Evolutionary conservation across 2,329 filamentous ascomycete genomes (phyloP), one percentile per base, ranked within the genome.

Genomic region (Colletotrichum eleusines): DNA sequence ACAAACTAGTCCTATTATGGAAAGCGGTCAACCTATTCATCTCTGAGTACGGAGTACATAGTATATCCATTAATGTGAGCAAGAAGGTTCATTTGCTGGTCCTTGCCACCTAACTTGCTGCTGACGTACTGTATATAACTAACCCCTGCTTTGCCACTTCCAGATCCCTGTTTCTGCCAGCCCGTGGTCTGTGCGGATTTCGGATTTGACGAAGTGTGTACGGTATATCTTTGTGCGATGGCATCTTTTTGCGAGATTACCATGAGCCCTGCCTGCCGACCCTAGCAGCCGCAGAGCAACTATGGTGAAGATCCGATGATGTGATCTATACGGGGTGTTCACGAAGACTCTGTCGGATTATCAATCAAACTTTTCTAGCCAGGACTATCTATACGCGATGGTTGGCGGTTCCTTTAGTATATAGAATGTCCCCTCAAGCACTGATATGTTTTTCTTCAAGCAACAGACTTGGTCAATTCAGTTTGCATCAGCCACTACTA

Each of bases 241-340:
- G 42, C 18, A 44, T 44, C 42, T 61, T 61, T 50, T 61, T 50
- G 58, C 58, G 58, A 38, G 26, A 35, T 7, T 14, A 26, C 14
- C 53, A 20, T 35, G 11, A 5, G n/a, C 20, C 26, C 1, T 5
- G 26, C 3, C 16, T 11, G 16, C 28, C 0, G 16, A 7, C 20
- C 5, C 20, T 23, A 9, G 12, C 23, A 55, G 11, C 20, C 20
- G 12, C 12, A 14, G 12, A 16, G 14, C 6, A 50, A 28, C 14
- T 16, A 16, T 35, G 8, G 4, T 44, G 8, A 3, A 20, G 5
- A 35, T 1, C 7, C 1, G 0, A 9, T n/a, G 11, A 9, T 23
- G 5, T n/a, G 33, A 14, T 2, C 16, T 55, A 14, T 54, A 11
- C 31, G 12, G 16, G 3, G 9, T 53, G 0, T 3, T 8, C 28